Percentiles rank a stretch among this genome's conserved stretches.
Conservation (phyloP, 805 yeast genomes). For the Saturnispora hagleri region DNA sequence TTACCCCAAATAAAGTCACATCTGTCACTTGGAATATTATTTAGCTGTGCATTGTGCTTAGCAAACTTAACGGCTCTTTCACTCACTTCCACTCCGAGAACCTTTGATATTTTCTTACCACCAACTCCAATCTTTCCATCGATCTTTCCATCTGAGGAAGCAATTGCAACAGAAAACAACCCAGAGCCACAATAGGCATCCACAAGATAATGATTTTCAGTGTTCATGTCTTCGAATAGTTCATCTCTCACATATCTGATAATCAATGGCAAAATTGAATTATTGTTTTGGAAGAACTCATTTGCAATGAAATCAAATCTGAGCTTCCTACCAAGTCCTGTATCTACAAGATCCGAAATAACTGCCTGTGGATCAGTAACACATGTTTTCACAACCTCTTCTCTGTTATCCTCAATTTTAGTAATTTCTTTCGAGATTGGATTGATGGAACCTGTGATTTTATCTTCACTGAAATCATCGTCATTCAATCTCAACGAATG, state of each 20-base stretch:
- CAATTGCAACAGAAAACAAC: conserved; percentile 79
- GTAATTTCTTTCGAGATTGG: conserved; percentile 5
- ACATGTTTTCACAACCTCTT: conserved; percentile 48
- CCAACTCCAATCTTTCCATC: conserved; percentile 3
- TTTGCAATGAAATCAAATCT: conserved; percentile 87
- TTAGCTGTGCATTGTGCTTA: conserved; percentile 63
- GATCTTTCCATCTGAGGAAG: conserved; percentile 22
- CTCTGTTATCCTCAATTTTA: conserved; percentile 5
- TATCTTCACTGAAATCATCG: conserved; percentile 26
- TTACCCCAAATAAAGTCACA: conserved; percentile 84
- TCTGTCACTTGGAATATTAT: conserved; percentile 50
- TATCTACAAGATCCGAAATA: conserved; percentile 68
- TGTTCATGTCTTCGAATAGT: conserved; percentile 33
- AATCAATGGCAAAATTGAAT: conserved; percentile 77
- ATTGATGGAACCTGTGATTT: conserved; percentile 28
- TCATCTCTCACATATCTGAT: conserved; percentile 74
- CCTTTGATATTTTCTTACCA: conserved; percentile 58
- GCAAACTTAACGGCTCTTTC: conserved; percentile 90
- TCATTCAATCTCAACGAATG: conserved; percentile 40
- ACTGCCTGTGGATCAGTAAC: conserved; percentile 71
- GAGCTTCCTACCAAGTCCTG: conserved; percentile 30
- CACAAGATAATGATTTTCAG: conserved; percentile 50
- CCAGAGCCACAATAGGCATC: conserved; percentile 98
- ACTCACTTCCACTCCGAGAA: conserved; percentile 89
- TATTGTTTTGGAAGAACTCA: conserved; percentile 93